phyloP scores from a whole-genome alignment of 2,329 filamentous ascomycete species.

The Lachnellula cervina region DNA sequence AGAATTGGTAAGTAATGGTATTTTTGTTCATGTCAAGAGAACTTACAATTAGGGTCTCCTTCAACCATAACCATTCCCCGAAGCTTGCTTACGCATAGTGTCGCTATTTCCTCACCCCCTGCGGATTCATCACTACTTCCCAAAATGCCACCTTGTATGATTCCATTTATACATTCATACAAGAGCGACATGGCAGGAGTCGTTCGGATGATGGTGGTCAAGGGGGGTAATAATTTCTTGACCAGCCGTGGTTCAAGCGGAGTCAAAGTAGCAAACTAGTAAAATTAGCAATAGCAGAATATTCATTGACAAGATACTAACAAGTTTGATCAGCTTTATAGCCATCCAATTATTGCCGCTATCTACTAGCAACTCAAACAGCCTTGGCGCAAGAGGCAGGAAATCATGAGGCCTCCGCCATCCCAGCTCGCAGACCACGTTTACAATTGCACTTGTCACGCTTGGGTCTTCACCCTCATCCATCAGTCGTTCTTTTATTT shows the following conservation, averaged over 20 bases:
- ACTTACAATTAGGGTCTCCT: slow-evolving; percentile 85
- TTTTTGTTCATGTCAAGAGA: slow-evolving; percentile 12
- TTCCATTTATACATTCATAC: slow-evolving; percentile 97
- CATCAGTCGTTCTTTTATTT: slow-evolving; percentile 90
- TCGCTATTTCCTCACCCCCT: slow-evolving; percentile 87
- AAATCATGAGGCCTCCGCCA: slow-evolving; percentile 95
- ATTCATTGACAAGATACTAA: slow-evolving; percentile 38
- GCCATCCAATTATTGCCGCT: slow-evolving; percentile 99
- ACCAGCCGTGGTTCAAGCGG: slow-evolving; percentile 88
- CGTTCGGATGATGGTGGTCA: slow-evolving; percentile 89
- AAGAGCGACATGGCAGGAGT: slow-evolving; percentile 97
- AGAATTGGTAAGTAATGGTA: slow-evolving; percentile 5
- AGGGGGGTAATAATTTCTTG: slow-evolving; percentile 82
- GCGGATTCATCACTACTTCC: slow-evolving; percentile 73
- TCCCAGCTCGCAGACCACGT: slow-evolving; percentile 92
- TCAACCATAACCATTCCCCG: slow-evolving; percentile 91
- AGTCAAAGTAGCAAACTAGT: slow-evolving; percentile 86
- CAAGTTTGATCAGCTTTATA: slow-evolving; percentile 97
- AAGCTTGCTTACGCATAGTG: slow-evolving; percentile 86
- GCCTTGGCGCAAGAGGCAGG: slow-evolving; percentile 78
- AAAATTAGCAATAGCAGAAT: background rate
- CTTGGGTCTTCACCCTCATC: slow-evolving; percentile 86
- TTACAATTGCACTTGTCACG: slow-evolving; percentile 92
- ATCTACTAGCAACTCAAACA: slow-evolving; percentile 89
- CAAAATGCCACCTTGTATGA: slow-evolving; percentile 93